These are phyloP conservation scores for Apiotrichum laibachii DNA, from an alignment of 1,284 basidiomycete genomes.

Conservation along the genomic window DNA sequence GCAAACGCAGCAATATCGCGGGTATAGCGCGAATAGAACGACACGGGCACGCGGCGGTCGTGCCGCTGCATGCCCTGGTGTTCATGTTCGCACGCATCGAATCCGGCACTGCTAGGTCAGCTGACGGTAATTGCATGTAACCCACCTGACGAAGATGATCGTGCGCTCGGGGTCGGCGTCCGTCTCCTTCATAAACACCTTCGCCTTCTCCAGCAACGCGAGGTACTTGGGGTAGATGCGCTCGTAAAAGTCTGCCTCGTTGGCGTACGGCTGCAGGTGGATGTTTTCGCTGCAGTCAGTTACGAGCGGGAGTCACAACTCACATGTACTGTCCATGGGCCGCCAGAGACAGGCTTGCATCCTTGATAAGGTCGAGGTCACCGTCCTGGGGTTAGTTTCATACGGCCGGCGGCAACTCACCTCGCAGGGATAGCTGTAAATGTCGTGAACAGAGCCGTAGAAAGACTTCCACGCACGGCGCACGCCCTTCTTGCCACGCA, in stretches of 20 bases:
- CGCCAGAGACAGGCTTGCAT: slow-evolving; percentile 77
- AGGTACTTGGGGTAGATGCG: slow-evolving; percentile 71
- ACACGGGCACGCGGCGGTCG: slow-evolving; percentile 76
- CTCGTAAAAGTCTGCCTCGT: slow-evolving; percentile 73
- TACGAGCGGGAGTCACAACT: slow-evolving; percentile 12
- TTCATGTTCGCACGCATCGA: slow-evolving; percentile 93
- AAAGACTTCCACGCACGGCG: slow-evolving; percentile 66
- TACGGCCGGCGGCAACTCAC: too few relatives aligned
- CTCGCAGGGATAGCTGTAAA: slow-evolving; percentile 86
- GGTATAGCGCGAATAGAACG: slow-evolving; percentile 83
- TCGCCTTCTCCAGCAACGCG: slow-evolving; percentile 68
- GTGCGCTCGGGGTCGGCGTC: slow-evolving; percentile 66
- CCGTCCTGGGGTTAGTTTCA: slow-evolving; percentile 64
- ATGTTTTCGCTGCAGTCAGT: slow-evolving; percentile 64
- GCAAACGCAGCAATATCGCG: slow-evolving; percentile 68
- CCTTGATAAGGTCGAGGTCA: slow-evolving; percentile 70
- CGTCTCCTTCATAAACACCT: slow-evolving; percentile 68
- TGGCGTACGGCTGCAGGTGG: slow-evolving; percentile 73
- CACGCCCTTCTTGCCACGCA: slow-evolving; percentile 46
- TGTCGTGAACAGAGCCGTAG: slow-evolving; percentile 87
- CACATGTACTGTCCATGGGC: slow-evolving; percentile 82
- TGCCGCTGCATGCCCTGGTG: slow-evolving; percentile 89
- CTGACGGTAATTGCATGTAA: not conserved
- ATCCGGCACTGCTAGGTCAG: slow-evolving; percentile 58
- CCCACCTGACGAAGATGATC: slow-evolving; percentile 80